A percentile compares a stretch with the other conserved stretches of the same genome.
These are phyloP conservation scores for Tulasnella sp. DNA, from an alignment of 768 basidiomycete genomes.

Conservation along the genomic window DNA sequence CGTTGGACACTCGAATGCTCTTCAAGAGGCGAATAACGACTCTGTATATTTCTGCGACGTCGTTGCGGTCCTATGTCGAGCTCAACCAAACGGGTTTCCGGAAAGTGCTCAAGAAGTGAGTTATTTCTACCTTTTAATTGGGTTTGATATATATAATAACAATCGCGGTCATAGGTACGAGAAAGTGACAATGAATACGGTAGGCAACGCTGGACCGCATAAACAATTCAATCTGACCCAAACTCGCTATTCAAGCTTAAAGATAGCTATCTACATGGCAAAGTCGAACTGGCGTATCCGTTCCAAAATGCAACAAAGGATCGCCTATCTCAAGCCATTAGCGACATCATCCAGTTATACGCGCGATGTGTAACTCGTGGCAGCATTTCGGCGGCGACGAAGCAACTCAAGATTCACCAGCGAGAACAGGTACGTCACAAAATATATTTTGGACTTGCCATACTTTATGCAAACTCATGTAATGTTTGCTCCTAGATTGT, in stretches of 20 bases:
- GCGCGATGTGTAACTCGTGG: slow-evolving; percentile 78
- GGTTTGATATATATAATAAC: not conserved
- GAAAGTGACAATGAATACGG: slow-evolving; percentile 79
- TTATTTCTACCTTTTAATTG: slow-evolving; percentile 14
- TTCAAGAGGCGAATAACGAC: slow-evolving; percentile 87
- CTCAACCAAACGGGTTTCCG: slow-evolving; percentile 90
- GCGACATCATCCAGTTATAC: slow-evolving; percentile 66
- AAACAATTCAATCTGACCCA: not conserved
- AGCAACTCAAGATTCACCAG: slow-evolving; percentile 80
- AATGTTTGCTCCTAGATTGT: slow-evolving; percentile 52
- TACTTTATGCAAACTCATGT: not conserved
- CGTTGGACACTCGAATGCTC: slow-evolving; percentile 74
- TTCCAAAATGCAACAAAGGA: slow-evolving; percentile 65
- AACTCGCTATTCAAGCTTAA: slow-evolving; percentile 53
- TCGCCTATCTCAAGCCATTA: slow-evolving; percentile 55
- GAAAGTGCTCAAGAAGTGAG: slow-evolving; percentile 92
- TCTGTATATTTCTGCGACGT: slow-evolving; percentile 70
- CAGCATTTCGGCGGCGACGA: slow-evolving; percentile 62
- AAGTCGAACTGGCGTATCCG: slow-evolving; percentile 63
- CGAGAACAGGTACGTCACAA: slow-evolving; percentile 58
- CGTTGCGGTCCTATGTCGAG: slow-evolving; percentile 82
- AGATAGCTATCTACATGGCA: slow-evolving; percentile 66
- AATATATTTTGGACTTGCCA: slow-evolving; percentile 30
- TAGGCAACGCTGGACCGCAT: slow-evolving; percentile 34
- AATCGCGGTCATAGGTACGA: slow-evolving; percentile 66